Evolutionary conservation across 129 eudicot species (phyloP).

Genomic region (Logfia minima): DNA sequence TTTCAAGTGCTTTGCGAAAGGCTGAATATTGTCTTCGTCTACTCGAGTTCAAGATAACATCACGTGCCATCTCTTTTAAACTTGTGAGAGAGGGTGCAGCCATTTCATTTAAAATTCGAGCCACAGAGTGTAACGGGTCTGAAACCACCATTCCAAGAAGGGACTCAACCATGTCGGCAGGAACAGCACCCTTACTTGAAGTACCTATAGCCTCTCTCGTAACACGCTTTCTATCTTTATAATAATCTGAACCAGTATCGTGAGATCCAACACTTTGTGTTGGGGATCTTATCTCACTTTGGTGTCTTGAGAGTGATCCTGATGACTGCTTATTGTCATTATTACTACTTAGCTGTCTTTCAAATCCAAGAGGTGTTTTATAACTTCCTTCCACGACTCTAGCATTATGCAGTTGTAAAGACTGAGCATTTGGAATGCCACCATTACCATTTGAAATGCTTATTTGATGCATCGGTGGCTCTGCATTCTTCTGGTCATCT

Average conservation of each 20-base stretch:
- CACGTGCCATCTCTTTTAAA: constrained; percentile 66
- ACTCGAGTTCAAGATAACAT: constrained; percentile 57
- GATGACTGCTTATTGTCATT: constrained; percentile 48
- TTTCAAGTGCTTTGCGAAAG: constrained; percentile 61
- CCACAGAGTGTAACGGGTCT: constrained; percentile 64
- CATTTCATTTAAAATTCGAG: constrained; percentile 64
- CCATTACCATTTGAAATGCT: constrained; percentile 56
- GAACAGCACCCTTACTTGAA: constrained; percentile 37
- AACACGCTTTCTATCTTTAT: constrained; percentile 50
- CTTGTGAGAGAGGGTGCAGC: constrained; percentile 36
- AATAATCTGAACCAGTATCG: constrained; percentile 57
- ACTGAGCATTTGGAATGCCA: constrained; percentile 48
- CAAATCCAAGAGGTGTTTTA: constrained; percentile 51
- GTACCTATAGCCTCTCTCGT: constrained; percentile 48
- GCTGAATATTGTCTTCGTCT: constrained; percentile 55
- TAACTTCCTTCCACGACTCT: constrained; percentile 57
- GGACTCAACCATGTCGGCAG: constrained; percentile 61
- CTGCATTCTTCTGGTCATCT: constrained; percentile 50
- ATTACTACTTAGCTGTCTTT: constrained; percentile 63
- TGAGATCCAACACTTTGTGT: constrained; percentile 71
- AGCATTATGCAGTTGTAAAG: constrained; percentile 39
- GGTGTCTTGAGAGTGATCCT: constrained; percentile 47
- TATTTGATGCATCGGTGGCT: constrained; percentile 41
- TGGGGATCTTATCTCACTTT: constrained; percentile 52
- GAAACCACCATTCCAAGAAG: constrained; percentile 66